These are phyloP conservation scores for Ochetophila trinervis DNA, from an alignment of 306 rosid species.

Conservation along the genomic window DNA sequence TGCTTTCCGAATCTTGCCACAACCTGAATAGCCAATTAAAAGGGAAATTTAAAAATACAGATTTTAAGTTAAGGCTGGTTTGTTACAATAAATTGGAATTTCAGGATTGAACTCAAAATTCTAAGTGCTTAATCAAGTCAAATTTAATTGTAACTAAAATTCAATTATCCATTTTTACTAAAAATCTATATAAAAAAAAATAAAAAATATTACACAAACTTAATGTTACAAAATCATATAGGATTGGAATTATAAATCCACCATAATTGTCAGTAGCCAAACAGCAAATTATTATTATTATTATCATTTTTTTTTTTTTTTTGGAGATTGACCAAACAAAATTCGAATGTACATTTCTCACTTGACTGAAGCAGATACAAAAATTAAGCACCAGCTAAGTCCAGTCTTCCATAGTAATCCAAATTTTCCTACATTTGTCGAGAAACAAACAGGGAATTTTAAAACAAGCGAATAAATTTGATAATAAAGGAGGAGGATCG, in stretches of 20 bases:
- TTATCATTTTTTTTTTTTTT: too few species aligned
- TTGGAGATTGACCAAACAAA: background rate
- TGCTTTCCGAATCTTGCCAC: slow-evolving; percentile 97
- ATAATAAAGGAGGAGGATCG: background rate
- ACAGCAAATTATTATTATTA: too few species aligned
- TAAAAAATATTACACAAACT: too few species aligned
- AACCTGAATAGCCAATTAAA: slow-evolving; percentile 45
- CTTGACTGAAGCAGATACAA: background rate
- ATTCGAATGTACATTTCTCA: background rate
- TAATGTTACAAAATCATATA: background rate
- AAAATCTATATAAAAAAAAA: too few species aligned
- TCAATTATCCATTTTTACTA: background rate
- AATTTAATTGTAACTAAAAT: background rate
- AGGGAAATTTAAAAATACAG: background rate
- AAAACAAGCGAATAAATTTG: background rate
- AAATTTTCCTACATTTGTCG: slow-evolving; percentile 2
- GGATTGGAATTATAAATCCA: background rate
- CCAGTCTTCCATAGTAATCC: background rate
- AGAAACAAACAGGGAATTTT: slow-evolving; percentile 1
- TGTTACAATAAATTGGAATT: background rate
- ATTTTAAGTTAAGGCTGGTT: background rate
- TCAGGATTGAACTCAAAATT: background rate
- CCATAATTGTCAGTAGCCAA: background rate
- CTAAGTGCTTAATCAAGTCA: background rate
- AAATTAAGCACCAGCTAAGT: background rate